Evolutionary conservation across 2,329 filamentous ascomycete species (phyloP), one percentile per base, ranked within the genome.

Genomic region (Coniochaeta pulveracea): DNA sequence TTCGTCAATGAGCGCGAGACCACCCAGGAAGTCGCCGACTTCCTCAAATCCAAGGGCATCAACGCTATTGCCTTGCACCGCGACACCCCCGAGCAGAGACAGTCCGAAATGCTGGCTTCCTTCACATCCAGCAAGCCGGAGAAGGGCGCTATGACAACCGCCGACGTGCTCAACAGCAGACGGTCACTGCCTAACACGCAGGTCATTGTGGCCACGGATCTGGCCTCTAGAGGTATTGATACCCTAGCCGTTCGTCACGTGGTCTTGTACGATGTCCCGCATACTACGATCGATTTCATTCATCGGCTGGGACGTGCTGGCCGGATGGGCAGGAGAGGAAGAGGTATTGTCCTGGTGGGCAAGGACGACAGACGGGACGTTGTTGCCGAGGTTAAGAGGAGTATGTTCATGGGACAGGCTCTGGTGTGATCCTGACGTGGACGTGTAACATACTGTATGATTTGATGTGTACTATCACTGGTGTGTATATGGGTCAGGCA

Each of bases 1-100:
- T 96, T 96, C 48, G 89, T 96, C 53, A 96, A 96, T 55, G 86
- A 96, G 64, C 81, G 91, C 22, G 86, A 94, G 50, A 85, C 84
- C 50, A 85, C 89, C 0, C 72, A 81, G 37, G 76, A 88, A 48
- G 69, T 98, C 1, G 79, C 88, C 10, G 61, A 77, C 2, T 98
- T 83, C 52, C 74, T 98, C 1, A 62, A 65, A 10, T 72, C 72
- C 33, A 95, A 95, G 61, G 88, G 88, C 35, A 86, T 98, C 47
- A 81, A 94, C 44, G 88, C 89, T 5, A 65, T 83, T 10, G 83
- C 88, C 0, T 68, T 98, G 35, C 85, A 85, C 47, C 73, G 91
- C 34, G 91, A 98, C 54, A 85, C 83, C 1, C 69, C 76, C 12
- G 80, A 88, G 44, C 72, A 80, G 40, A 77, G 85, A 9, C 78